Evolutionary conservation across 352 stramenopile species (phyloP).

Genomic region (Globisporangium heterothallicum): DNA sequence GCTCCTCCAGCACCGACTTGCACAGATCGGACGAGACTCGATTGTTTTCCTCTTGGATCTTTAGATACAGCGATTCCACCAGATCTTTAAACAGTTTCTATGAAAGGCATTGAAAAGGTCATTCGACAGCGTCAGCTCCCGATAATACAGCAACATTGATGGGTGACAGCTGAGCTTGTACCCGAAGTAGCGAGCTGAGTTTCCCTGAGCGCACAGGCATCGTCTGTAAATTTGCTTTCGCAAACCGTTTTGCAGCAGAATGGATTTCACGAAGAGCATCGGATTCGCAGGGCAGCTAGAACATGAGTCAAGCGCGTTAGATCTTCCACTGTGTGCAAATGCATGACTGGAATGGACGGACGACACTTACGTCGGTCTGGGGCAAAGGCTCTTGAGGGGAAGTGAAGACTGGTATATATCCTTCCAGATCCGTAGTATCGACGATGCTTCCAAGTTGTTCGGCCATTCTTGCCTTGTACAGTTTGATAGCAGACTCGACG

Average conservation of each 20-base stretch:
- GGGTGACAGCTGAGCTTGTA: slow-evolving; percentile 15
- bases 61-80: slow-evolving; percentile 55
- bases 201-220: slow-evolving; percentile 70
- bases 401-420: slow-evolving; percentile 39
- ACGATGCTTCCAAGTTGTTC: slow-evolving; percentile 62
- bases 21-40: slow-evolving; percentile 56
- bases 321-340: no score
- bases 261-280: slow-evolving; percentile 46
- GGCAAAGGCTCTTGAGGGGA: slow-evolving; percentile 19
- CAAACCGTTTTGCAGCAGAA: slow-evolving; percentile 40
- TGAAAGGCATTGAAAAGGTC: background rate
- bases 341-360: no score
- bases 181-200: slow-evolving; percentile 51
- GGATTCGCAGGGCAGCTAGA: slow-evolving; percentile 56
- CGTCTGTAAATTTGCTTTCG: slow-evolving; percentile 42
- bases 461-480: slow-evolving; percentile 75
- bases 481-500: slow-evolving; percentile 69
- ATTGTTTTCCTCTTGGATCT: slow-evolving; percentile 74
- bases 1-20: slow-evolving; percentile 41
- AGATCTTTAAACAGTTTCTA: slow-evolving; percentile 82
- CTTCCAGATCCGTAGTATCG: slow-evolving; percentile 60
- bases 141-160: background rate
- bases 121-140: background rate
- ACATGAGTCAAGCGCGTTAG: no score
- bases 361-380: slow-evolving; percentile 37